phyloP scores from a whole-genome alignment of 2,329 filamentous ascomycete genomes.

The Pestalotiopsis sp. region DNA sequence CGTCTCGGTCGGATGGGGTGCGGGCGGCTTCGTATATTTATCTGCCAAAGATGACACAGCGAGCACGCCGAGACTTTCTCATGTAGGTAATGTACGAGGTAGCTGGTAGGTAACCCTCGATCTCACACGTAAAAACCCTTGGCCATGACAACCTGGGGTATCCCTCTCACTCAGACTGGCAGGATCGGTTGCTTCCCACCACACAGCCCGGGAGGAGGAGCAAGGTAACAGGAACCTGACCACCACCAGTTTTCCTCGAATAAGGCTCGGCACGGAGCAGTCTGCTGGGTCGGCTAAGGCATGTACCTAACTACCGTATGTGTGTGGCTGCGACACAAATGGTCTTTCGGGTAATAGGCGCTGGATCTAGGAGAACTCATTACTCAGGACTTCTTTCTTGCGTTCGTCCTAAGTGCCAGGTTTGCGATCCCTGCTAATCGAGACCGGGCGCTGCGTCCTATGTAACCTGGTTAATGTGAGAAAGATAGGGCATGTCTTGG shows the following conservation, averaged over 20 bases:
- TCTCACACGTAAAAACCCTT: not conserved
- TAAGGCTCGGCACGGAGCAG: not conserved
- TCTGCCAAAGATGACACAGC: not conserved
- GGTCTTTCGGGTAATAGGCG: not conserved
- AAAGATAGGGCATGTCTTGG: not conserved
- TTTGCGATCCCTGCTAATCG: not conserved
- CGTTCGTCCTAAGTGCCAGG: not conserved
- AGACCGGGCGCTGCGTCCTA: not conserved
- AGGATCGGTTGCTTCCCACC: not conserved
- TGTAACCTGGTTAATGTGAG: not conserved
- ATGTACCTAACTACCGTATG: not conserved
- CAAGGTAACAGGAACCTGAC: not conserved
- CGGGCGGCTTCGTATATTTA: not conserved
- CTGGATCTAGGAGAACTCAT: not conserved
- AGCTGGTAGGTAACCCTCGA: no score
- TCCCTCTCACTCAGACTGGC: conserved; percentile 2
- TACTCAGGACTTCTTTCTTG: not conserved
- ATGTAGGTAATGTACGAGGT: not conserved
- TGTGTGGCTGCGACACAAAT: not conserved
- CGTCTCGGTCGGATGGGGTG: not conserved
- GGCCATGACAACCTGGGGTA: conserved; percentile 1
- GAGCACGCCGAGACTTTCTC: not conserved
- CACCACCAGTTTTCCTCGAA: not conserved
- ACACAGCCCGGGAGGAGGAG: not conserved
- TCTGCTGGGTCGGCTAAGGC: not conserved